Evolutionary conservation across 306 rosid species (phyloP), one percentile per base, ranked within the genome.

Genomic region (Vigna hirtella): DNA sequence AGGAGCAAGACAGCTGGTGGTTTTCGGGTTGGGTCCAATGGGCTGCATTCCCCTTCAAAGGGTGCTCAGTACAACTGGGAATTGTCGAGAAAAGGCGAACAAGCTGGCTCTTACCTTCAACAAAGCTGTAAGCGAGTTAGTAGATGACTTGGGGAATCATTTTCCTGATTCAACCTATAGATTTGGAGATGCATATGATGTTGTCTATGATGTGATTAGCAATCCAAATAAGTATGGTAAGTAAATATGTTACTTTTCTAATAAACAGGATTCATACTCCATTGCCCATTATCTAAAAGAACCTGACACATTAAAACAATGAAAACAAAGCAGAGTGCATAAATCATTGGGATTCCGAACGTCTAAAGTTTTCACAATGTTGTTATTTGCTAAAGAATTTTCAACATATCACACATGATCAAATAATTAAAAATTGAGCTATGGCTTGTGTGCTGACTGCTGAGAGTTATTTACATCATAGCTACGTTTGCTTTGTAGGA

Each of bases 31-130:
- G 17, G 97, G 97, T 3, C 98, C 98, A 63, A 90, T 91, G 98
- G 98, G 98, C 7, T 94, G 96, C 83, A 91, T 91, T 81, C 98
- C 97, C 15, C 94, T 94, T 20, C 97, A 91, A 55, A 91, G 99
- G 82, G 97, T 95, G 42, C 88, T 95, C 6, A 93, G 84, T 77
- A 55, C 90, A 13, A 73, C 93, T 12, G 93, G 96, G 50, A 79
- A 50, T 42, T 95, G 99, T 70, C 79, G 86, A 81, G 91, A 83
- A 1, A 86, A 50, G 66, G 57, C 93, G 75, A 95, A 95, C 85
- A 88, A 90, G 22, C 81, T 95, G 55, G 98, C 99, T 76, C 67
- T 90, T 63, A 71, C 80, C 84, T 95, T 95, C 85, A 95, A 95
- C 72, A 85, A 91, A 73, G 97, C 87, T 45, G 12, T 81, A 28